Evolutionary conservation across 768 basidiomycete genomes (phyloP).

Genomic region (Calvatia gigantea): DNA sequence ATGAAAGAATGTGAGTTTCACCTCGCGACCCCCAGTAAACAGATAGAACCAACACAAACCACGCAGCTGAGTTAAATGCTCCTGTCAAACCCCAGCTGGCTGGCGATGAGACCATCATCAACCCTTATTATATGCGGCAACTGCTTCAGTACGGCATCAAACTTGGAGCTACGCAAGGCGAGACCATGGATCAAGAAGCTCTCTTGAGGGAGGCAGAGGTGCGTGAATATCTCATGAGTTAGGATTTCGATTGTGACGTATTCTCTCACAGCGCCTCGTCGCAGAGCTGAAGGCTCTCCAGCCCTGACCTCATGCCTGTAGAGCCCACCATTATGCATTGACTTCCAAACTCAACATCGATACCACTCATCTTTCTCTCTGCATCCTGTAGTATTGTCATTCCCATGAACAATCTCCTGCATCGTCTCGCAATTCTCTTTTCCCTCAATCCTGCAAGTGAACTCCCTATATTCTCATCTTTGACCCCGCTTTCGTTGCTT

Average conservation of each 20-base stretch:
- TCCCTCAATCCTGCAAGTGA: slow-evolving; percentile 3
- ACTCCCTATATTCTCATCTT: neutral
- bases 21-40: neutral
- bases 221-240: slow-evolving; percentile 13
- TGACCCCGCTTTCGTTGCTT: slow-evolving; percentile 8
- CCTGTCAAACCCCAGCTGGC: slow-evolving; percentile 31
- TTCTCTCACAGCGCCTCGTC: slow-evolving; percentile 51
- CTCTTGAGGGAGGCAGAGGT: slow-evolving; percentile 59
- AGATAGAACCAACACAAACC: neutral
- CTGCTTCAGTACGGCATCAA: slow-evolving; percentile 68
- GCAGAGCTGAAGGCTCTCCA: slow-evolving; percentile 51
- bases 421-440: slow-evolving; percentile 9
- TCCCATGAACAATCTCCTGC: slow-evolving; percentile 9
- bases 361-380: slow-evolving; percentile 4
- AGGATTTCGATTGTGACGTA: neutral
- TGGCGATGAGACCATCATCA: slow-evolving; percentile 67
- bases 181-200: slow-evolving; percentile 41
- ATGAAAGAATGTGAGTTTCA: slow-evolving; percentile 51
- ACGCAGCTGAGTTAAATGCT: slow-evolving; percentile 14
- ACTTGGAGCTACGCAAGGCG: slow-evolving; percentile 42
- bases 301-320: slow-evolving; percentile 1
- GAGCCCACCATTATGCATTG: neutral
- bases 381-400: slow-evolving; percentile 14
- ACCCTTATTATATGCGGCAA: slow-evolving; percentile 77
- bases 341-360: neutral